Percentiles rank a stretch among this genome's conserved stretches.
phyloP scores from a whole-genome alignment of 2,329 filamentous ascomycete genomes.

The Fusarium robinianum region DNA sequence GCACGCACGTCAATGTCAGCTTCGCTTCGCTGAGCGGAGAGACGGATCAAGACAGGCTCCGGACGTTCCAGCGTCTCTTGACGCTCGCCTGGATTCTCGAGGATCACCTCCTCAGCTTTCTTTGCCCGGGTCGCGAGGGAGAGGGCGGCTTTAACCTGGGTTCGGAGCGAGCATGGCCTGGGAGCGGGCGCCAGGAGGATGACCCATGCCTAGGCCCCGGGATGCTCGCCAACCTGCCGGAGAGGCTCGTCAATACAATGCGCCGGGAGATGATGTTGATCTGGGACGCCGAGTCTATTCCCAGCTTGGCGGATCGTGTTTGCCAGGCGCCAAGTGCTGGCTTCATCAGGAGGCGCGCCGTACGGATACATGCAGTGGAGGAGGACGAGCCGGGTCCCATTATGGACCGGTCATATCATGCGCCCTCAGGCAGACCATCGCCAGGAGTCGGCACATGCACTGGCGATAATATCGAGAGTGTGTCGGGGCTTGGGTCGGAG shows the following conservation, averaged over 20 bases:
- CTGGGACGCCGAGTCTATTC: background rate
- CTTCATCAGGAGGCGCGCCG: background rate
- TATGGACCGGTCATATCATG: background rate
- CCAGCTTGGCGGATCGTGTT: background rate
- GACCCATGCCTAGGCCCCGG: too few relatives aligned
- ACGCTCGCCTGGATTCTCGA: background rate
- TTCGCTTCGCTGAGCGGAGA: background rate
- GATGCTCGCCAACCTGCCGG: too few relatives aligned
- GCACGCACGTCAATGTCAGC: background rate
- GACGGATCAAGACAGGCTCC: background rate
- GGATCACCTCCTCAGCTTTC: background rate
- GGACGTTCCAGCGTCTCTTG: background rate
- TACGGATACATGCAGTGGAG: background rate
- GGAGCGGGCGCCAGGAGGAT: too few relatives aligned
- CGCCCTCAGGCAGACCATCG: too few relatives aligned
- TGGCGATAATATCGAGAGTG: too few relatives aligned
- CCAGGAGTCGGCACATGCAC: too few relatives aligned
- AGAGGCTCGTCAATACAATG: background rate
- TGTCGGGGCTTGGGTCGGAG: too few relatives aligned
- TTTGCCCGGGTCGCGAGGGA: background rate
- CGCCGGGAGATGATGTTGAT: background rate
- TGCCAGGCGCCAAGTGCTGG: background rate
- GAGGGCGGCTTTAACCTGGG: background rate
- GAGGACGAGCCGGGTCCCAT: background rate
- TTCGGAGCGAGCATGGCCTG: background rate